Evolutionary conservation across 2,329 filamentous ascomycete genomes (phyloP), one percentile per base, ranked within the genome.

Genomic region (Plectosphaerella sp.): DNA sequence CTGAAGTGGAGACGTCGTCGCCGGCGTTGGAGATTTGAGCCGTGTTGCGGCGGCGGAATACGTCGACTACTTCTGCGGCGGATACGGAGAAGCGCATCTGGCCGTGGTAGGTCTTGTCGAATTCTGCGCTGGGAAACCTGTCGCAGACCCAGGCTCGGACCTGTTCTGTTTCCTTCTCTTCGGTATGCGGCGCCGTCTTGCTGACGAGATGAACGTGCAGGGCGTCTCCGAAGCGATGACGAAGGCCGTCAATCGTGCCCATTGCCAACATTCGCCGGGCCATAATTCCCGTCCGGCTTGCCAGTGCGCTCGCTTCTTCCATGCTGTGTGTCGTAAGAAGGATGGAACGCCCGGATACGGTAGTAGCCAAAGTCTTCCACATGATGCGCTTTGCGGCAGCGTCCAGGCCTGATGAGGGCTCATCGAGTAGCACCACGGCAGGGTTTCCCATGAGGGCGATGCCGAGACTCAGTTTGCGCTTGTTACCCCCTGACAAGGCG

Each of bases 361-460:
- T 85, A 1, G 84, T 79, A 3, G 83, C 82, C 1, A 97, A 76
- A 0, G 91, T 96, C 52, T 83, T 83, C 93, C 93, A 97, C 89
- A 97, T 96, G 58, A 95, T 81, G 41, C 93, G 82, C 68, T 97
- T 97, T 0, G 90, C 87, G 0, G 90, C 91, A 0, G 92, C 91
- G 61, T 97, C 93, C 73, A 97, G 88, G 1, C 92, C 91, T 0
- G 87, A 91, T 1, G 83, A 89, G 0, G 93, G 93, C 65, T 97
- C 93, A 62, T 97, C 93, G 2, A 97, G 84, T 0, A 97, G 77
- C 1, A 97, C 74, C 0, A 96, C 91, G 0, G 86, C 83, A 0
- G 92, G 92, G 60, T 97, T 96, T 5, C 92, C 93, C 81, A 96
- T 96, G 1, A 97, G 74, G 0, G 93, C 92, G 51, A 97, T 96